phyloP scores from a whole-genome alignment of 305 asterid species.

The Fraxinus greggii region DNA sequence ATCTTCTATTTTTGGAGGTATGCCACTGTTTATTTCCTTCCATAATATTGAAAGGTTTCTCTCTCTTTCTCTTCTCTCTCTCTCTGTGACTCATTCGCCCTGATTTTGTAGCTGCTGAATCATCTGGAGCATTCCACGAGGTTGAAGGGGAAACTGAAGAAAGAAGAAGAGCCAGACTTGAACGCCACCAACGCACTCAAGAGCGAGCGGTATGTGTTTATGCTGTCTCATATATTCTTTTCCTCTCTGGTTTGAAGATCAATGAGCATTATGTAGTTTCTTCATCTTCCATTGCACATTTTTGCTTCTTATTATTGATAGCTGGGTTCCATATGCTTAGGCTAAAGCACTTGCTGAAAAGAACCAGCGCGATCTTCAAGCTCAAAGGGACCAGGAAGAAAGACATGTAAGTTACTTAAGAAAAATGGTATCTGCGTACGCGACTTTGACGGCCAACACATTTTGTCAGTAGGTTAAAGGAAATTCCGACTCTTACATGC shows the following conservation, averaged over 20 bases:
- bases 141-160: constrained; percentile 96
- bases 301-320: constrained; percentile 20
- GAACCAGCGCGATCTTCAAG: constrained; percentile 91
- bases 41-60: constrained; percentile 8
- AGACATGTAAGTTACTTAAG: constrained; percentile 75
- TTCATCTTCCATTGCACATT: constrained; percentile 8
- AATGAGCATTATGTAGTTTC: constrained; percentile 16
- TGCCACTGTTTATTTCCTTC: constrained; percentile 17
- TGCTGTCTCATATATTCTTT: constrained; percentile 23
- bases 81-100: constrained; percentile 25
- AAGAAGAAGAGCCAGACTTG: constrained; percentile 89
- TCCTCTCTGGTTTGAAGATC: constrained; percentile 19
- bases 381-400: constrained; percentile 94
- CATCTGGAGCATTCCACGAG: constrained; percentile 82
- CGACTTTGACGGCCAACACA: constrained; percentile 4
- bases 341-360: constrained; percentile 95
- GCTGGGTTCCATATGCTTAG: constrained; percentile 41
- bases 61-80: constrained; percentile 23
- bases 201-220: constrained; percentile 85
- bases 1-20: constrained; percentile 89
- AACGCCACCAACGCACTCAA: constrained; percentile 90
- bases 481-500: constrained; percentile 6
- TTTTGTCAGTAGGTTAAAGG: not conserved
- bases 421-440: constrained; percentile 1
- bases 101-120: constrained; percentile 56